phyloP scores from a whole-genome alignment of 495 filamentous ascomycete species.

The Penicillium tannophilum region DNA sequence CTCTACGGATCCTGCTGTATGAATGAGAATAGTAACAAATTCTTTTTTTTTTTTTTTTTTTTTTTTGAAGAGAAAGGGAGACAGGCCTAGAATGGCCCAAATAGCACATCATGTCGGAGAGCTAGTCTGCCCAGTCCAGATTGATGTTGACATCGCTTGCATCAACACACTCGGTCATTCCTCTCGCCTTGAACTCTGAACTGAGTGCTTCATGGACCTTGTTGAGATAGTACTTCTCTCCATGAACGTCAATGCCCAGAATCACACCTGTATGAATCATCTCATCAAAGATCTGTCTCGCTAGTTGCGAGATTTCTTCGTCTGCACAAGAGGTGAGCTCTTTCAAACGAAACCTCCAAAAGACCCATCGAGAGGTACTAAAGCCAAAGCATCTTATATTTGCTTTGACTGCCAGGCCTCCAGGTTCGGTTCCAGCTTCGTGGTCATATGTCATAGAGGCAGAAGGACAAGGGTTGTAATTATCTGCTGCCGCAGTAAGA shows the following conservation, averaged over 20 bases:
- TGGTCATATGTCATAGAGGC: background rate
- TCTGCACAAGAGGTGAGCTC: background rate
- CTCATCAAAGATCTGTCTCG: background rate
- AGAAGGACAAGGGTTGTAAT: background rate
- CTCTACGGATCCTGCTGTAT: no score
- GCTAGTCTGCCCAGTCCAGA: constrained; percentile 1
- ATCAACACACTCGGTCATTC: constrained; percentile 3
- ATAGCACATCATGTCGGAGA: background rate
- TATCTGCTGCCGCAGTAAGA: background rate
- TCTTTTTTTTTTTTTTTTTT: no score
- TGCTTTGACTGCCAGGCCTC: constrained; percentile 1
- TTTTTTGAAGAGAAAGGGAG: no score
- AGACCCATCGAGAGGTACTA: constrained; percentile 1
- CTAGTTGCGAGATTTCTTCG: background rate
- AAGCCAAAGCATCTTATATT: background rate
- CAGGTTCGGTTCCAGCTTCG: background rate
- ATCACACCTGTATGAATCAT: constrained; percentile 1
- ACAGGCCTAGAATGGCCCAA: background rate
- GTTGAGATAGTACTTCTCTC: background rate
- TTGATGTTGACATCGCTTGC: constrained; percentile 1
- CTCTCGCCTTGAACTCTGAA: background rate
- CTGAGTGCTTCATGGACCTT: background rate
- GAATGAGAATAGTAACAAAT: no score
- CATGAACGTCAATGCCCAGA: background rate
- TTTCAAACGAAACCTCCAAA: constrained; percentile 1